Percentiles rank a stretch among this genome's conserved stretches.
phyloP scores from a whole-genome alignment of 768 basidiomycete species.

The Mycena filopes region DNA sequence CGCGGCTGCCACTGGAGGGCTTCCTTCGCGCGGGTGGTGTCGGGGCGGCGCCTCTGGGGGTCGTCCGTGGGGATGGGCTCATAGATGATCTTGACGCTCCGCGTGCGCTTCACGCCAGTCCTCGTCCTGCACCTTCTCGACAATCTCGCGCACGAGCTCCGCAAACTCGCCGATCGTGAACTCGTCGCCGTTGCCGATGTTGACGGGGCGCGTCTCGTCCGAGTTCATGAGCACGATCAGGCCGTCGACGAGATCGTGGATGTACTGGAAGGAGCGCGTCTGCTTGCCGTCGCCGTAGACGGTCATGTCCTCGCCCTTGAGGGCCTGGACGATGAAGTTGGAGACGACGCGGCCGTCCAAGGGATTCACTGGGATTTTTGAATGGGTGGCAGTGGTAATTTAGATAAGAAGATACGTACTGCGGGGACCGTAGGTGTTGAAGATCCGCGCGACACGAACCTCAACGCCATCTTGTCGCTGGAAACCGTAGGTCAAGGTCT shows the following conservation, averaged over 20 bases:
- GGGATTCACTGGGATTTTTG: constrained; percentile 89
- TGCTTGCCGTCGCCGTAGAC: constrained; percentile 95
- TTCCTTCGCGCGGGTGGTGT: constrained; percentile 91
- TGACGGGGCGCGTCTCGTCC: constrained; percentile 91
- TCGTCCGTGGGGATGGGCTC: constrained; percentile 91
- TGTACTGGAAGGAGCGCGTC: constrained; percentile 97
- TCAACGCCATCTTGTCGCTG: constrained; percentile 95
- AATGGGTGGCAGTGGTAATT: constrained; percentile 4
- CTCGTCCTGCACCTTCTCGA: constrained; percentile 91
- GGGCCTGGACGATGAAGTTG: constrained; percentile 98
- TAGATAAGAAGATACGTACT: constrained; percentile 57
- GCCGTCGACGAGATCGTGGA: constrained; percentile 97
- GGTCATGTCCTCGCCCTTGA: constrained; percentile 96
- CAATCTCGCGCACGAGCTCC: constrained; percentile 89
- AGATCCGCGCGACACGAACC: constrained; percentile 97
- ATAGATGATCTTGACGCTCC: constrained; percentile 75
- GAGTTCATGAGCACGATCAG: constrained; percentile 96
- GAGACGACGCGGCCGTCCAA: constrained; percentile 97
- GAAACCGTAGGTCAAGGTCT: constrained; percentile 97
- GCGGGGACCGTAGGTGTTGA: constrained; percentile 94
- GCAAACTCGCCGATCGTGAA: constrained; percentile 97
- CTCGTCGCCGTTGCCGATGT: constrained; percentile 96
- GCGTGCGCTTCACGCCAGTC: constrained; percentile 66
- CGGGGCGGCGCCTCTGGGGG: constrained; percentile 93
- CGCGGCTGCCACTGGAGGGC: constrained; percentile 89